phyloP scores from a whole-genome alignment of 352 stramenopile genomes.

The Globisporangium takayamanum region DNA sequence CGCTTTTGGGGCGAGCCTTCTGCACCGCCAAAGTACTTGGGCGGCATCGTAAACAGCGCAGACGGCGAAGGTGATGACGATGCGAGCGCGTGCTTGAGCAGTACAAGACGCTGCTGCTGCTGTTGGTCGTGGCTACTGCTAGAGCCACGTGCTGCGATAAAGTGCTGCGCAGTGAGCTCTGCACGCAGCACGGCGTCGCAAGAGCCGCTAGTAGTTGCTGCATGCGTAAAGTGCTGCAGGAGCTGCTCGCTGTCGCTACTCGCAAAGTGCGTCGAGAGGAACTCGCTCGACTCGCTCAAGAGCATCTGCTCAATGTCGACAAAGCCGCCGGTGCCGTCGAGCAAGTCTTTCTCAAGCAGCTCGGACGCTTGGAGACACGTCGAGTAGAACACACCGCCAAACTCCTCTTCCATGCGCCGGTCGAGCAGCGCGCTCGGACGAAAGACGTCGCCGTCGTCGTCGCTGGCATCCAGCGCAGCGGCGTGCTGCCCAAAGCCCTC shows the following conservation, averaged over 20 bases:
- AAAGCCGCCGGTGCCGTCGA: constrained; percentile 18
- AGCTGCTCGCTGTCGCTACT: constrained; percentile 15
- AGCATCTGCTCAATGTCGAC: constrained; percentile 71
- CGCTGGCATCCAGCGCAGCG: neutral
- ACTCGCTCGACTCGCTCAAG: constrained; percentile 31
- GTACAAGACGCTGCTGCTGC: constrained; percentile 9
- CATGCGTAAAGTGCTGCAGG: constrained; percentile 10
- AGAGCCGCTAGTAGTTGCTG: neutral
- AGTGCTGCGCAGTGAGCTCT: constrained; percentile 14
- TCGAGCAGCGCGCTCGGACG: constrained; percentile 61
- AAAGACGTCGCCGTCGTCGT: constrained; percentile 32
- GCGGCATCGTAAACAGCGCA: constrained; percentile 23
- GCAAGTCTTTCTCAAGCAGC: constrained; percentile 16
- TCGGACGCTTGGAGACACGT: constrained; percentile 25
- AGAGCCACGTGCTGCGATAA: neutral
- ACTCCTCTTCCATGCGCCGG: constrained; percentile 40
- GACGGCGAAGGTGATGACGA: constrained; percentile 8
- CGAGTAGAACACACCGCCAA: constrained; percentile 23
- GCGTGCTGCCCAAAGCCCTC: constrained; percentile 1
- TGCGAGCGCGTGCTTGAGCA: constrained; percentile 13
- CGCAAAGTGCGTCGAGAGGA: constrained; percentile 19
- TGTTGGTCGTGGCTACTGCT: neutral
- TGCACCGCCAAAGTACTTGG: constrained; percentile 31
- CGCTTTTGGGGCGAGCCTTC: constrained; percentile 35
- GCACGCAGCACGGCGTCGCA: neutral